Evolutionary conservation across 371 early-diverging fungal genomes (phyloP).

Genomic region (Mucor racemosus): DNA sequence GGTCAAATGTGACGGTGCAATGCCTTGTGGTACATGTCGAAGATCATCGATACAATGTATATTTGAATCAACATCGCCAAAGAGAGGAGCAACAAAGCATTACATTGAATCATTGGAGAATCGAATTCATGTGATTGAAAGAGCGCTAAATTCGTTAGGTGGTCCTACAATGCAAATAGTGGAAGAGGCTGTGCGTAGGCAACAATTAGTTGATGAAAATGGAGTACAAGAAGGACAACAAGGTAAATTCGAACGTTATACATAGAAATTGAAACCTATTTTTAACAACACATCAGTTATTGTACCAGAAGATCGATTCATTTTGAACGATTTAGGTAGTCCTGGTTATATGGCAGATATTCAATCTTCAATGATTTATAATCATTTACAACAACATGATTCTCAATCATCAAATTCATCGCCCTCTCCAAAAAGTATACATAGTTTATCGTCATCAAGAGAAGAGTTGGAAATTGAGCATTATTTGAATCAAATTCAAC

Average conservation of each 20-base stretch:
- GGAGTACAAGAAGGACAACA: constrained; percentile 7
- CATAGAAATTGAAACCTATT: not conserved
- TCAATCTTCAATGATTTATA: not conserved
- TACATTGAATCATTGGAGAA: constrained; percentile 35
- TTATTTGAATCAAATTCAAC: constrained; percentile 27
- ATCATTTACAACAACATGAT: not conserved
- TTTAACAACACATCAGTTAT: not conserved
- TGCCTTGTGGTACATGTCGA: constrained; percentile 34
- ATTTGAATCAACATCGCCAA: constrained; percentile 34
- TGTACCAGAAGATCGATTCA: constrained; percentile 19
- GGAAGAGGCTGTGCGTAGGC: constrained; percentile 29
- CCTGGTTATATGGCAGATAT: constrained; percentile 26
- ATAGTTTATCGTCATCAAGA: not conserved
- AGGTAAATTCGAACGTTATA: constrained; percentile 1
- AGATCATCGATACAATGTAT: constrained; percentile 33
- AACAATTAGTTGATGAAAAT: constrained; percentile 8
- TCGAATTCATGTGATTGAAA: constrained; percentile 30
- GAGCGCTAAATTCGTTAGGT: constrained; percentile 25
- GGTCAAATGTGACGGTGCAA: constrained; percentile 40
- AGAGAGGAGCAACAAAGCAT: constrained; percentile 33
- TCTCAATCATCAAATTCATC: constrained; percentile 3
- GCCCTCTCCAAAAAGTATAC: constrained; percentile 16
- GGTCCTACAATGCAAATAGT: constrained; percentile 28
- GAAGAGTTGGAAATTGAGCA: constrained; percentile 13
- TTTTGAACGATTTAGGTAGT: constrained; percentile 26